phyloP scores from a whole-genome alignment of 139 green algal species.

The Micromonas commoda region DNA sequence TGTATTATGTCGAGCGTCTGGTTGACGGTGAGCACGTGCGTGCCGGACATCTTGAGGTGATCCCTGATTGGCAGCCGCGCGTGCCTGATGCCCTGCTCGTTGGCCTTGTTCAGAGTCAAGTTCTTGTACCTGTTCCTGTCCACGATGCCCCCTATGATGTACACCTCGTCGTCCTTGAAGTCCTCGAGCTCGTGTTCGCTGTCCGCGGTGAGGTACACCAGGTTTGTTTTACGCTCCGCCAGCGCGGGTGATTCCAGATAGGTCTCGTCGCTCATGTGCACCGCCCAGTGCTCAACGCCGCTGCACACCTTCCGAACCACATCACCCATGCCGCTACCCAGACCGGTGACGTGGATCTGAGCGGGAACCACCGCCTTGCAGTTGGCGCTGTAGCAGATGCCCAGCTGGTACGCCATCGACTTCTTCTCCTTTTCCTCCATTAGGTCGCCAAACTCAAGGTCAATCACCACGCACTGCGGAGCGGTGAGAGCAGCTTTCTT shows the following conservation, averaged over 20 bases:
- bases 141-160: constrained; percentile 81
- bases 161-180: constrained; percentile 38
- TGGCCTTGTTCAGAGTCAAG: constrained; percentile 31
- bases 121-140: constrained; percentile 72
- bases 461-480: constrained; percentile 56
- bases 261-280: not conserved
- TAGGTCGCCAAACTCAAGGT: constrained; percentile 59
- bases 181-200: constrained; percentile 49
- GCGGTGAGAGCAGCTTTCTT: constrained; percentile 19
- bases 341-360: constrained; percentile 28
- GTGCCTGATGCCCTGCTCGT: constrained; percentile 57
- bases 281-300: constrained; percentile 12
- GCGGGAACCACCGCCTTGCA: constrained; percentile 32
- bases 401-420: constrained; percentile 60
- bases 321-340: not conserved
- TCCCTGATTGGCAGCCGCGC: constrained; percentile 65
- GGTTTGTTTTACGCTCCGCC: constrained; percentile 28
- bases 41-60: constrained; percentile 9
- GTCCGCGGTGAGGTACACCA: constrained; percentile 82
- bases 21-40: constrained; percentile 72
- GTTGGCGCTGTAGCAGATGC: constrained; percentile 58
- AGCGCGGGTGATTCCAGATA: constrained; percentile 29
- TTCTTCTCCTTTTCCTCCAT: constrained; percentile 57
- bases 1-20: constrained; percentile 64
- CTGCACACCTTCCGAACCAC: not conserved